Evolutionary conservation across 2,329 filamentous ascomycete species (phyloP), one percentile per base, ranked within the genome.

Genomic region (Amylocarpus encephaloides): DNA sequence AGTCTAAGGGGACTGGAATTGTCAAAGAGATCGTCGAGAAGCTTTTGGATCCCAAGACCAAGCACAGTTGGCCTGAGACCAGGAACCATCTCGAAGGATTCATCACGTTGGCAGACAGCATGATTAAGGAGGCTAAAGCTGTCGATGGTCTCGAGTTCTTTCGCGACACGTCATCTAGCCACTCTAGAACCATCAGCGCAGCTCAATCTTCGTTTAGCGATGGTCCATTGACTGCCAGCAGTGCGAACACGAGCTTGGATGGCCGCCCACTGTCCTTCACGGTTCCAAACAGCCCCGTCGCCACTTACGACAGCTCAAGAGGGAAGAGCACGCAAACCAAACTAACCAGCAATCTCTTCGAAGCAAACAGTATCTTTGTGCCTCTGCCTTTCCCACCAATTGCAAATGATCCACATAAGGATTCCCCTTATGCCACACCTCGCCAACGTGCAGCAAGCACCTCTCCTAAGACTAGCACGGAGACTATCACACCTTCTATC

Each of bases 121-220:
- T 64, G 59, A 61, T 62, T 7, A 51, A 55, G 12, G 51, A 61
- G 34, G 57, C 62, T 2, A 54, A 52, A 15, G 48, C 35, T 11
- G 35, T 57, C 32, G 36, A 53, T 10, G 52, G 47, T n/a, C 46
- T 56, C 12, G 33, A 46, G 18, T 55, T 49, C 18, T 60, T 55
- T 32, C 41, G 47, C 7, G 43, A 46, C 2, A 36, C 29, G 10
- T 12, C 35, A 7, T 40, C 33, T 1, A 18, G 34, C 19, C 42
- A 47, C 38, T 50, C 51, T 13, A 33, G 41, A 26, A 33, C 35
- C 9, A 32, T n/a, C 33, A 44, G 43, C 26, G 10, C 19, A 15
- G 41, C 38, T 6, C 29, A 35, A 16, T 50, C 45, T 5, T 22
- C 40, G 5, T 49, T 32, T 15, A 48, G 19, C 16, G 45, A 46